These are phyloP conservation scores for Trichophyton verrucosum DNA, from an alignment of 2,329 filamentous ascomycete genomes.

Conservation along the genomic window DNA sequence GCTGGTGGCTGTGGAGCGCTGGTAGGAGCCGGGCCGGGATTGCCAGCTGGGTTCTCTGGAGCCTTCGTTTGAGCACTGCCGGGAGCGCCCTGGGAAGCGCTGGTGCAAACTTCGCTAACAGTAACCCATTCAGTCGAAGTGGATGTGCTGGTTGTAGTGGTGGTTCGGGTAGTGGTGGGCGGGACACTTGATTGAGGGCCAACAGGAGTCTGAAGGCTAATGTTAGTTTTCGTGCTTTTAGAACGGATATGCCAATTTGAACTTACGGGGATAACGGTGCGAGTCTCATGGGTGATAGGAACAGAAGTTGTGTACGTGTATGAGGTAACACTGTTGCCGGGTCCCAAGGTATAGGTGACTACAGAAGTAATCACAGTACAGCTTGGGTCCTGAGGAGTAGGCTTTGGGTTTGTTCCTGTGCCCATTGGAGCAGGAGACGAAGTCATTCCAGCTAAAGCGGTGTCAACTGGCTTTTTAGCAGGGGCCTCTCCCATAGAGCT, in stretches of 20 bases:
- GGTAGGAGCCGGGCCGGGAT: neutral
- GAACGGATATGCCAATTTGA: neutral
- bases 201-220: neutral
- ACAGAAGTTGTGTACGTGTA: constrained; percentile 26
- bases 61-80: neutral
- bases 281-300: neutral
- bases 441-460: neutral
- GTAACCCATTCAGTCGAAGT: constrained; percentile 22
- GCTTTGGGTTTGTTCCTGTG: neutral
- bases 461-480: neutral
- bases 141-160: constrained; percentile 20
- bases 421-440: neutral
- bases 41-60: neutral
- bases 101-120: constrained; percentile 7
- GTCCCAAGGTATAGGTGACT: constrained; percentile 31
- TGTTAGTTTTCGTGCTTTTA: neutral
- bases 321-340: constrained; percentile 20
- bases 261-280: neutral
- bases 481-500: neutral
- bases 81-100: constrained; percentile 12
- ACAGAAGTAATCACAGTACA: constrained; percentile 17
- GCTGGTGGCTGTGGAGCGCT: neutral
- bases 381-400: constrained; percentile 5
- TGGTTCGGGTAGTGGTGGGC: constrained; percentile 14
- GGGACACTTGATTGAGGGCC: neutral